Percentiles rank a stretch among this genome's conserved stretches.
These are phyloP conservation scores for Rhizopogon vinicolor DNA, from an alignment of 768 basidiomycete genomes.

Conservation along the genomic window DNA sequence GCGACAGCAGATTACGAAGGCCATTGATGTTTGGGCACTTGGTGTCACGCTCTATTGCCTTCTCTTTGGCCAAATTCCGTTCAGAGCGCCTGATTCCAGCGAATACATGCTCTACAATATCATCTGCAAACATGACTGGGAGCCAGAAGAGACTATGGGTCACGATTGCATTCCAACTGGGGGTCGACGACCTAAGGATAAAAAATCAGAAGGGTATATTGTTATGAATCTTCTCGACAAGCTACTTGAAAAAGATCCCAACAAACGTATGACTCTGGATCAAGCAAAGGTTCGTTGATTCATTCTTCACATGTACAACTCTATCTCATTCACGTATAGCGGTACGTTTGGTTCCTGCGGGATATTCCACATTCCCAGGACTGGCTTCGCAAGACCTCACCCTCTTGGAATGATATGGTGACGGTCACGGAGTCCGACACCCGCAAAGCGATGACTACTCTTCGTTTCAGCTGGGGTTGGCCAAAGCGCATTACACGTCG, in stretches of 20 bases:
- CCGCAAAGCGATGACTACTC: conserved; percentile 62
- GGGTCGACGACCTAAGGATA: conserved; percentile 44
- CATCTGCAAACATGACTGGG: conserved; percentile 76
- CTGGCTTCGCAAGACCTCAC: conserved; percentile 68
- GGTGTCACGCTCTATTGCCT: conserved; percentile 95
- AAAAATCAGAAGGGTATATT: conserved; percentile 49
- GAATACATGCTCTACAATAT: conserved; percentile 78
- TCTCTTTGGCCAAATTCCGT: conserved; percentile 84
- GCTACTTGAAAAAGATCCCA: conserved; percentile 78
- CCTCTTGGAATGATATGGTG: conserved; percentile 42
- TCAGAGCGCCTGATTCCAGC: conserved; percentile 47
- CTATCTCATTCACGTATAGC: conserved; percentile 32
- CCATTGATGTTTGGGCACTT: conserved; percentile 97
- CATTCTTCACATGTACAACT: conserved; percentile 5
- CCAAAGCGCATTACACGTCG: conserved; percentile 36
- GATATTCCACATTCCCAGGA: conserved; percentile 61
- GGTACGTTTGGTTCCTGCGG: conserved; percentile 58
- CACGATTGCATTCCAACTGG: conserved; percentile 61
- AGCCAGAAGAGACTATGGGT: conserved; percentile 66
- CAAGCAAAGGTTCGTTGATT: conserved; percentile 67
- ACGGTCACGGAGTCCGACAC: conserved; percentile 76
- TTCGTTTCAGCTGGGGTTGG: conserved; percentile 62
- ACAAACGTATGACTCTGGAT: conserved; percentile 68
- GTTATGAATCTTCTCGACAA: conserved; percentile 70
- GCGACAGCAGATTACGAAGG: conserved; percentile 71